A percentile compares a stretch with the other conserved stretches of the same genome.
Evolutionary conservation across 2,329 filamentous ascomycete genomes (phyloP).

Genomic region (Apiospora hydei): DNA sequence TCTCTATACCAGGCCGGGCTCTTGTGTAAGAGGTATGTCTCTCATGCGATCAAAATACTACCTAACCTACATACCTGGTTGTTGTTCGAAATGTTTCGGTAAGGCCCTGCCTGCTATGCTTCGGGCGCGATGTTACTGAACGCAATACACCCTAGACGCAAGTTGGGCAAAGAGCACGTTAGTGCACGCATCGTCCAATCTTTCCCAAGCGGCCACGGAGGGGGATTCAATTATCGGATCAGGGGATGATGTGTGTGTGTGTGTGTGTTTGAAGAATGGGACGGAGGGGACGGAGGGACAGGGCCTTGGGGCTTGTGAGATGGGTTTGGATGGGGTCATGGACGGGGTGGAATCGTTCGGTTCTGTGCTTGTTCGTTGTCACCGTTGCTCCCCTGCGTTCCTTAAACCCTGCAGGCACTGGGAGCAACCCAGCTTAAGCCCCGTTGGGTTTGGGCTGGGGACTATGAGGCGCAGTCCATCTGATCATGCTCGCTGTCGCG

Average conservation of each 20-base stretch:
- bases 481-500: constrained; percentile 9
- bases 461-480: constrained; percentile 16
- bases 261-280: constrained; percentile 9
- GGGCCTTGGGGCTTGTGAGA: neutral
- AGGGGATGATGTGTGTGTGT: constrained; percentile 10
- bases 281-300: constrained; percentile 12
- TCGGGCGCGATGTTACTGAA: neutral
- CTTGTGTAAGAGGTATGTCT: constrained; percentile 16
- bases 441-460: constrained; percentile 14
- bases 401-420: constrained; percentile 4
- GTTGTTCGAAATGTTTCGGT: constrained; percentile 1
- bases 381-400: constrained; percentile 20
- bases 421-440: constrained; percentile 20
- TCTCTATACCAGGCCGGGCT: neutral
- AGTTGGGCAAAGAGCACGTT: constrained; percentile 4
- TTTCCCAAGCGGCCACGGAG: neutral
- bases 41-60: constrained; percentile 9
- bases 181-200: neutral
- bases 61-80: neutral
- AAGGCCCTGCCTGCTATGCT: neutral
- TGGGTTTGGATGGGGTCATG: constrained; percentile 19
- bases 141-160: neutral
- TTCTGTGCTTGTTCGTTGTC: constrained; percentile 17
- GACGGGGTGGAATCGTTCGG: constrained; percentile 20
- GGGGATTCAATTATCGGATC: constrained; percentile 4